Evolutionary conservation across 116 monocot genomes (phyloP).

Genomic region (Trichopus zeylanicus): DNA sequence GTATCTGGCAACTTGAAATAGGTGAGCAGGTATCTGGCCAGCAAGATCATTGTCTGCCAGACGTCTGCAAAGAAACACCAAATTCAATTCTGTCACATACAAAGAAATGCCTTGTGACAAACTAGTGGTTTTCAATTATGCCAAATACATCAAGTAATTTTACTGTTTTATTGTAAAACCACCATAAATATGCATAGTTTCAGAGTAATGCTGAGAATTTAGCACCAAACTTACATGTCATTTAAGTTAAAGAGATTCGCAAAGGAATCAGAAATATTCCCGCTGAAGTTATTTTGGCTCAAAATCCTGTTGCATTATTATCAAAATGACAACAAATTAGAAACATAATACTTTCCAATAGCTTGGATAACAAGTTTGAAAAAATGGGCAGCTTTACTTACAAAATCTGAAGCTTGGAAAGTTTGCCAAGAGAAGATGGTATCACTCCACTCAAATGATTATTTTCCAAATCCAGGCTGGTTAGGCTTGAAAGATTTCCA

Average conservation of each 20-base stretch:
- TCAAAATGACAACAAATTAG: not conserved
- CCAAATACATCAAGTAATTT: not conserved
- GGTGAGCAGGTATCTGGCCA: conserved; percentile 67
- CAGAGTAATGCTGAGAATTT: too few species aligned
- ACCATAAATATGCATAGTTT: too few species aligned
- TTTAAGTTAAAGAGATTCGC: conserved; percentile 56
- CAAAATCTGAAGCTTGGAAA: conserved; percentile 80
- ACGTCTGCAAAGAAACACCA: conserved; percentile 39
- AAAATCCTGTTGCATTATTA: conserved; percentile 45
- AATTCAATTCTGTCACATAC: conserved; percentile 2
- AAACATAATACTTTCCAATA: not conserved
- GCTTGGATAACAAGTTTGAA: not conserved
- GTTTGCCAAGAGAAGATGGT: conserved; percentile 83
- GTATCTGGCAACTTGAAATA: conserved; percentile 75
- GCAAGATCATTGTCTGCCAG: conserved; percentile 71
- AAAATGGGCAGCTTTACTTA: conserved; percentile 29
- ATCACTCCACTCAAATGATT: conserved; percentile 71
- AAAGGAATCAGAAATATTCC: conserved; percentile 71
- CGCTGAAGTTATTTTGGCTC: conserved; percentile 82
- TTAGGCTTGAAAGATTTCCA: conserved; percentile 85
- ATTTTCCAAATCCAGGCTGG: conserved; percentile 66
- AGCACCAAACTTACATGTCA: conserved; percentile 86
- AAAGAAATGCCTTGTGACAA: not conserved
- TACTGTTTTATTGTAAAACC: not conserved
- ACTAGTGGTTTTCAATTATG: not conserved